Base-by-base conservation (phyloP, 2,329 filamentous ascomycete genomes). In the Microcyclospora pomicola region DNA sequence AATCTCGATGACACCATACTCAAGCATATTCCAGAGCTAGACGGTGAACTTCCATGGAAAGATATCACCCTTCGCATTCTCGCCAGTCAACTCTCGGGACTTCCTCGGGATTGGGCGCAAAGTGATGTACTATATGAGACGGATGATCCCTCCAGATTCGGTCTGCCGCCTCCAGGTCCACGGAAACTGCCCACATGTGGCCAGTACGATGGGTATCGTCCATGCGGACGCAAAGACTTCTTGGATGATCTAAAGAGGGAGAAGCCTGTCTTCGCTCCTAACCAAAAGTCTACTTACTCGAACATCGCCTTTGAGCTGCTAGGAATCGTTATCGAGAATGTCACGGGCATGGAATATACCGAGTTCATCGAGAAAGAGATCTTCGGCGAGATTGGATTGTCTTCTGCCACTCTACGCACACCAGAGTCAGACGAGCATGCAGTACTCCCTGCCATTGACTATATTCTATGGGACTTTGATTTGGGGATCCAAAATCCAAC, bases 11-110 rank as follows among this genome's bases (percentile, higher is more conserved):
- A 60, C 5, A 64, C 72, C 27, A 44, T 74, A 0, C 58, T 59
- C 0, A 31, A 50, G 0, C 40, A 72, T 3, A 59, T 67, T 2
- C 69, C 71, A 0, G 68, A 69, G 24, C 59, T 76, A 0, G 58
- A 59, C 0, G 65, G 56, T 19, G 38, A 47, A 11, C 55, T 65
- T n/a, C 49, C 49, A 29, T 66, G 60, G 59, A 58, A 62, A 19
- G 58, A 63, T 35, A 63, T 65, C 36, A 65, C 62, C 1, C 45
- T 66, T 37, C 54, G 63, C 7, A 56, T 49, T 33, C 46, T 66
- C n/a, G 60, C 62, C 1, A 62, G 60, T 43, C 63, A 66, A 36
- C 44, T 65, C 15, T 53, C 51, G 2, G 62, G 63, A 19, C 55
- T 65, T 27, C 61, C 62, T 10, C 51, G 62, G 28, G 61, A 65